Base-by-base conservation (phyloP, 441 rosid species). In the Adansonia gregorii region DNA sequence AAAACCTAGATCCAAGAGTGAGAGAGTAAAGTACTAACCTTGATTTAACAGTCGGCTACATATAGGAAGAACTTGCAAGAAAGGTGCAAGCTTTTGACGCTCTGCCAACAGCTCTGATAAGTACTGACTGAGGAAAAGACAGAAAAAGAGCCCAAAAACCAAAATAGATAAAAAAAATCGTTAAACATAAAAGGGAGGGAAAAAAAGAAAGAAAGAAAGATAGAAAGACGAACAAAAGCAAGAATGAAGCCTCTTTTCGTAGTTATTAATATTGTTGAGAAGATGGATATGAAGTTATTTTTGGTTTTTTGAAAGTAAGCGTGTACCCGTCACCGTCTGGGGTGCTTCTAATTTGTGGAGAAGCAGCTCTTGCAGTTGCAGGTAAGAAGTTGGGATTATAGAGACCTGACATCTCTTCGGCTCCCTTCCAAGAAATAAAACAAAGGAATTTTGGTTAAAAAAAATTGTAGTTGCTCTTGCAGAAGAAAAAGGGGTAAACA, bases 31-130 rank as follows among this genome's bases (percentile, higher is more conserved):
- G 80, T 79, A 43, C 20, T 80, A 78, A 94, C 99, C 99, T 92
- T 95, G 98, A 87, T 91, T 91, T 72, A 95, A 78, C 76, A 95
- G 91, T 24, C 98, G 92, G 90, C 90, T 88, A 80, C 98, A 94
- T 78, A 89, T 89, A 60, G 97, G 98, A 49, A 95, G 93, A 73
- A 95, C 94, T 85, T 90, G 97, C 88, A 89, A 82, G 87, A 95
- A 95, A 81, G 99, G 99, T 79, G 92, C 94, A 81, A 95, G 91
- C 94, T 95, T 95, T 78, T 92, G 97, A 87, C 89, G 95, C 88
- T 95, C 98, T 31, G 94, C 95, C 73, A 95, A 78, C 81, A 95
- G 85, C 85, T 94, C 97, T 74, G 94, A 74, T 84, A 94, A 83
- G 91, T 94, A 95, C 83, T 89, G 98, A 83, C 97, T 87, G 82